Percentiles rank a stretch among this genome's conserved stretches.
These are phyloP conservation scores for Castanopsis chinensis DNA, from an alignment of 306 rosid genomes.

Conservation along the genomic window DNA sequence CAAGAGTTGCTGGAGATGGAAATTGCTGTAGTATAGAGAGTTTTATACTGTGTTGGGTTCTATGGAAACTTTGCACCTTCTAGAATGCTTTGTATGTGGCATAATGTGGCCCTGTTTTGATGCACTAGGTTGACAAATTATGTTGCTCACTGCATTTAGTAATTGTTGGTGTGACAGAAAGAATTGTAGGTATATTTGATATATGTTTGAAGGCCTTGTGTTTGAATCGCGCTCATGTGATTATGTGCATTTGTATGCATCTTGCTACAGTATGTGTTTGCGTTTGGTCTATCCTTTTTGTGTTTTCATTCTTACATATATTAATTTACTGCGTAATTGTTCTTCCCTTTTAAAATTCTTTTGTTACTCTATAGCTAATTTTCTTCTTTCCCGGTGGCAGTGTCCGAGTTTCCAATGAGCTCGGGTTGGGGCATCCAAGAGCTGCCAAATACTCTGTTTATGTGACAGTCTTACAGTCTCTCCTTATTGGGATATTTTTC, in stretches of 20 bases:
- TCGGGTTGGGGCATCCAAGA: conserved; percentile 75
- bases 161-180: no score
- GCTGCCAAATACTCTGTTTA: conserved; percentile 74
- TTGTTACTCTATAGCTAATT: background rate
- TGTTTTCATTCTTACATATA: background rate
- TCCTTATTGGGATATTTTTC: conserved; percentile 61
- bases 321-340: background rate
- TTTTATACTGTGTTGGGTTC: no score
- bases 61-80: background rate
- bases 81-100: background rate
- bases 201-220: no score
- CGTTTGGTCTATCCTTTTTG: background rate
- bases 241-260: background rate
- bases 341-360: background rate
- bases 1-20: background rate
- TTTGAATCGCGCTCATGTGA: no score
- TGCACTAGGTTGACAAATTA: background rate
- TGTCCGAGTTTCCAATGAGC: conserved; percentile 64
- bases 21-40: no score
- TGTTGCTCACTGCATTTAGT: background rate
- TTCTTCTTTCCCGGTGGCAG: conserved; percentile 20
- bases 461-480: conserved; percentile 64
- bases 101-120: no score
- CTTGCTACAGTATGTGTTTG: background rate
- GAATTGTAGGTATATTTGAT: no score